phyloP scores from a whole-genome alignment of 2,329 filamentous ascomycete genomes.

The Neopestalotiopsis clavispora region DNA sequence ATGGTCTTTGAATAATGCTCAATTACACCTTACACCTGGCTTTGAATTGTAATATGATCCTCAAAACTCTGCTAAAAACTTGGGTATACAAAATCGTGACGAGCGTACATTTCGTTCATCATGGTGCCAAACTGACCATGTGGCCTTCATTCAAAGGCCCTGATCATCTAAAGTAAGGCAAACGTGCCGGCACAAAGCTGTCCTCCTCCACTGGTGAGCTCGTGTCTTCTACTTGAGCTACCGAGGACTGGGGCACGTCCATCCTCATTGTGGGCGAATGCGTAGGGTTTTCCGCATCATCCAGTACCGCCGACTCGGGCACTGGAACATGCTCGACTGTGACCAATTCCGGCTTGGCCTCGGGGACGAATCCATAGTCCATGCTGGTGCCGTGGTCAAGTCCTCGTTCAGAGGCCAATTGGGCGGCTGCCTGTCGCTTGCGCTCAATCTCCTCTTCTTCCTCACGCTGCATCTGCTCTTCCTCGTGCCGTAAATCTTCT shows the following conservation, averaged over 20 bases:
- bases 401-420: slow-evolving; percentile 55
- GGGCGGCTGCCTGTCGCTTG: slow-evolving; percentile 56
- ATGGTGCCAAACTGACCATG: background rate
- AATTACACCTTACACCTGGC: background rate
- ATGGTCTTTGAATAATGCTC: background rate
- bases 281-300: slow-evolving; percentile 24
- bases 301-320: slow-evolving; percentile 31
- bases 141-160: background rate
- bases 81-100: slow-evolving; percentile 1
- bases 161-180: slow-evolving; percentile 57
- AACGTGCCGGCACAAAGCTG: slow-evolving; percentile 61
- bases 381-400: slow-evolving; percentile 43
- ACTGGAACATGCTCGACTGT: slow-evolving; percentile 33
- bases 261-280: slow-evolving; percentile 19
- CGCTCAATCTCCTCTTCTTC: slow-evolving; percentile 59
- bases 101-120: slow-evolving; percentile 13
- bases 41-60: background rate
- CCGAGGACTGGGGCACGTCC: slow-evolving; percentile 6
- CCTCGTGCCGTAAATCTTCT: slow-evolving; percentile 58
- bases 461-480: slow-evolving; percentile 53
- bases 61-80: background rate
- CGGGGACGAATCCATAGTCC: slow-evolving; percentile 40
- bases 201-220: slow-evolving; percentile 22
- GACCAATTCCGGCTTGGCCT: slow-evolving; percentile 36
- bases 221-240: background rate